Conservation (phyloP, 2,329 filamentous ascomycete species). For the Periconia digitata region DNA sequence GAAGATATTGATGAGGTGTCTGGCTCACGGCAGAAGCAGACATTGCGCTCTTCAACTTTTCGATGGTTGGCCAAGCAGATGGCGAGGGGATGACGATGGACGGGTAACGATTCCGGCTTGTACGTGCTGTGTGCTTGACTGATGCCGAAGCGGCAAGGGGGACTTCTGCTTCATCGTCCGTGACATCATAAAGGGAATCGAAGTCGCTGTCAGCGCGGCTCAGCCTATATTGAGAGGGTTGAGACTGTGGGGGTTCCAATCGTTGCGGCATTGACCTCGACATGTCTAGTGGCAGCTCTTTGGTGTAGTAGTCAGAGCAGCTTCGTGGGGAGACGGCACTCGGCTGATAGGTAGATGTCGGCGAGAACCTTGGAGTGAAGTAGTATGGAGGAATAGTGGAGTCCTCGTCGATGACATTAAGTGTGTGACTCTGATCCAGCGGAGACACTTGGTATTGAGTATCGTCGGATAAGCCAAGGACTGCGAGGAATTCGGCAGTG, state of each 20-base stretch:
- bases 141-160: slow-evolving; percentile 55
- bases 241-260: slow-evolving; percentile 51
- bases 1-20: slow-evolving; percentile 59
- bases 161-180: slow-evolving; percentile 69
- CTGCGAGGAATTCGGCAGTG: slow-evolving; percentile 52
- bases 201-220: slow-evolving; percentile 72
- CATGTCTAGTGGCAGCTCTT: slow-evolving; percentile 62
- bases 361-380: slow-evolving; percentile 41
- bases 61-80: slow-evolving; percentile 58
- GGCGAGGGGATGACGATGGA: slow-evolving; percentile 62
- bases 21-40: slow-evolving; percentile 50
- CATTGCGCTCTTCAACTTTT: slow-evolving; percentile 56
- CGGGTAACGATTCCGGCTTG: slow-evolving; percentile 55
- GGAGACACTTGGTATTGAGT: slow-evolving; percentile 43
- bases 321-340: slow-evolving; percentile 47
- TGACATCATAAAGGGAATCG: slow-evolving; percentile 85
- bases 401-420: slow-evolving; percentile 63
- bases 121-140: slow-evolving; percentile 45
- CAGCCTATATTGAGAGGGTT: slow-evolving; percentile 63
- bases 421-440: slow-evolving; percentile 59
- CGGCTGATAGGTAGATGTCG: slow-evolving; percentile 31
- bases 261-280: slow-evolving; percentile 55
- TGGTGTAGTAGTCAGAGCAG: slow-evolving; percentile 68
- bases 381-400: slow-evolving; percentile 37
- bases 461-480: slow-evolving; percentile 27